Conservation (phyloP, 2,329 filamentous ascomycete species). For the Cladosporium austrohemisphaericum region DNA sequence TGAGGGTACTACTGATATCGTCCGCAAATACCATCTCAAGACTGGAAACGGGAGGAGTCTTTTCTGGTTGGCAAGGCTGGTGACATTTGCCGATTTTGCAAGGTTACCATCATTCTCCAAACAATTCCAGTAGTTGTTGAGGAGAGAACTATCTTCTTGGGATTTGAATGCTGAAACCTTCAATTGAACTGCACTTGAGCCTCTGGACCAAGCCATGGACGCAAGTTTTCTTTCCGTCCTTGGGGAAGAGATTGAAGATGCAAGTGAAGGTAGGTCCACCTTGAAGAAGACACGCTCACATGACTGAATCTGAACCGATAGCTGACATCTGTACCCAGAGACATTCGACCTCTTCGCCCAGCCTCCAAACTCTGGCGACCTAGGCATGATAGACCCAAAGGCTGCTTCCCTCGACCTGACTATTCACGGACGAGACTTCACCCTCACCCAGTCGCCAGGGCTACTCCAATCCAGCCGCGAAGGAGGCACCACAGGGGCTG, state of each 20-base stretch:
- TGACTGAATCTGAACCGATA: not conserved
- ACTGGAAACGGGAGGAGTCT: too few species aligned
- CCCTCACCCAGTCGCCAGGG: slow-evolving; percentile 77
- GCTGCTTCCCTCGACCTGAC: slow-evolving; percentile 51
- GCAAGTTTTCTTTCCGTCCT: slow-evolving; percentile 18
- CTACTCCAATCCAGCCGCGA: slow-evolving; percentile 73
- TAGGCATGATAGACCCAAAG: slow-evolving; percentile 79
- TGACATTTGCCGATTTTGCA: too few species aligned
- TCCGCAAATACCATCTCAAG: too few species aligned
- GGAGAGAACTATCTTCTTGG: too few species aligned
- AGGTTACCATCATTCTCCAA: too few species aligned
- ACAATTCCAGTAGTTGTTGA: too few species aligned
- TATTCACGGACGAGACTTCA: slow-evolving; percentile 66
- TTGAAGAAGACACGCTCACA: not conserved
- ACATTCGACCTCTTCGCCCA: slow-evolving; percentile 78
- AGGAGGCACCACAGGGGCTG: slow-evolving; percentile 70
- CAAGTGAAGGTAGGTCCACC: not conserved
- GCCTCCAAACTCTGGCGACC: slow-evolving; percentile 42
- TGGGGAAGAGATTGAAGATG: slow-evolving; percentile 18
- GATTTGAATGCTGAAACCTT: too few species aligned
- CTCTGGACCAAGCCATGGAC: slow-evolving; percentile 18
- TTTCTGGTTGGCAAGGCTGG: too few species aligned
- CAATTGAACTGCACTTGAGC: too few species aligned
- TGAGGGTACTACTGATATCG: too few species aligned
- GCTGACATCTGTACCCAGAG: slow-evolving; percentile 58